phyloP scores from a whole-genome alignment of 129 eudicot genomes.

The Flaveria brownii region DNA sequence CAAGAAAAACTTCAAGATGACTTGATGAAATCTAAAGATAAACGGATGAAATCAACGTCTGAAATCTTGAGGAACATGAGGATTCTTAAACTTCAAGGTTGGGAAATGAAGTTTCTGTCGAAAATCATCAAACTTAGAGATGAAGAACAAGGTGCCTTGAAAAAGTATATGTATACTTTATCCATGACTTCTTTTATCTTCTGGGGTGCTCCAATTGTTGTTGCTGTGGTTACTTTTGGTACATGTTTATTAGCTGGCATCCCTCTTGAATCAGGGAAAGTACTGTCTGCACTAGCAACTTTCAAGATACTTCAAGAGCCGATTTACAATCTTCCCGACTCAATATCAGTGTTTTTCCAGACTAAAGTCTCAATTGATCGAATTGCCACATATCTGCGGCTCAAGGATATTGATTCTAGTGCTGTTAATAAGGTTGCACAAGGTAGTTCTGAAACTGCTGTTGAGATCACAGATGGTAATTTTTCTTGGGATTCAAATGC shows the following conservation, averaged over 20 bases:
- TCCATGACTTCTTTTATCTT: slow-evolving; percentile 55
- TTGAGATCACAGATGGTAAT: slow-evolving; percentile 58
- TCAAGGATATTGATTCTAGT: slow-evolving; percentile 56
- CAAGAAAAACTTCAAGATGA: slow-evolving; percentile 69
- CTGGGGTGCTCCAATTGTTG: slow-evolving; percentile 84
- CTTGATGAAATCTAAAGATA: slow-evolving; percentile 82
- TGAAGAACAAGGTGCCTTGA: slow-evolving; percentile 64
- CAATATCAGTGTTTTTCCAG: slow-evolving; percentile 71
- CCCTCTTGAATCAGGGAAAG: slow-evolving; percentile 90
- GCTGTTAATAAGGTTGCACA: slow-evolving; percentile 57
- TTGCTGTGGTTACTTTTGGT: slow-evolving; percentile 72
- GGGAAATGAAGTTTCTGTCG: slow-evolving; percentile 93
- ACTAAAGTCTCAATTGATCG: slow-evolving; percentile 95
- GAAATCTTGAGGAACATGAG: slow-evolving; percentile 94
- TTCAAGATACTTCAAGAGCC: slow-evolving; percentile 87
- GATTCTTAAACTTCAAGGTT: slow-evolving; percentile 91
- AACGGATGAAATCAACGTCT: slow-evolving; percentile 89
- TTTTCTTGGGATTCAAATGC: slow-evolving; percentile 40
- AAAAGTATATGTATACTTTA: slow-evolving; percentile 52
- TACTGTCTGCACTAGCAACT: slow-evolving; percentile 81
- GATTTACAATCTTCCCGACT: slow-evolving; percentile 76
- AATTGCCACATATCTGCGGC: slow-evolving; percentile 67
- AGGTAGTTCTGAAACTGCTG: slow-evolving; percentile 44
- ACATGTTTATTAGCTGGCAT: slow-evolving; percentile 65
- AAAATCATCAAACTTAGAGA: slow-evolving; percentile 58